Percentiles rank a stretch among this genome's conserved stretches.
Conservation (phyloP, 2,329 filamentous ascomycete genomes). For the Lasiodiplodia sp. region DNA sequence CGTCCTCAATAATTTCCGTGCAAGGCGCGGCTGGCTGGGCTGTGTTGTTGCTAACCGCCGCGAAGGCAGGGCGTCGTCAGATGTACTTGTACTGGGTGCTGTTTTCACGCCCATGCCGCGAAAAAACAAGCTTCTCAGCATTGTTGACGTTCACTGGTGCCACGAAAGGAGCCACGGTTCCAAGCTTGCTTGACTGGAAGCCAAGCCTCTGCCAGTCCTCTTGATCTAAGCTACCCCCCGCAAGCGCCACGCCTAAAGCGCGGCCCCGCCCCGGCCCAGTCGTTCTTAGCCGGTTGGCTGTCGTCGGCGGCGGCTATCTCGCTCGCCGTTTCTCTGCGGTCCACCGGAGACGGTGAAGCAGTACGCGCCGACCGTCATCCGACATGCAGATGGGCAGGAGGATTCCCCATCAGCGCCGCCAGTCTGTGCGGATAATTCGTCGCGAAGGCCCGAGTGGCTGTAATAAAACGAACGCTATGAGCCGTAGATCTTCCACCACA, state of each 20-base stretch:
- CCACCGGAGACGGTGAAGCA: not conserved
- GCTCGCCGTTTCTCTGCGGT: not conserved
- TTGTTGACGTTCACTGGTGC: conserved; percentile 14
- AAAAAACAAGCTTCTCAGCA: not conserved
- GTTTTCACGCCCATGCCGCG: not conserved
- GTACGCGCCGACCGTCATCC: not conserved
- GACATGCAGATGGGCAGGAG: conserved; percentile 25
- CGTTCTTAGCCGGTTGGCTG: not conserved
- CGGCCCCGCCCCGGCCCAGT: not conserved
- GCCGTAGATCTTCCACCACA: conserved; percentile 4
- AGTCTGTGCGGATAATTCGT: conserved; percentile 14
- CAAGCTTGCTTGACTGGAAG: conserved; percentile 1
- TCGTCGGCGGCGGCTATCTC: not conserved
- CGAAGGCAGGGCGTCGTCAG: not conserved
- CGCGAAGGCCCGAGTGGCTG: not conserved
- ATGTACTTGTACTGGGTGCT: not conserved
- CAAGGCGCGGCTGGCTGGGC: not conserved
- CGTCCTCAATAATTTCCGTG: conserved; percentile 9
- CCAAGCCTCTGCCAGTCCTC: not conserved
- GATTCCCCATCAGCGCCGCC: conserved; percentile 10
- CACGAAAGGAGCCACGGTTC: not conserved
- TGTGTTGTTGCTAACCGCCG: not conserved
- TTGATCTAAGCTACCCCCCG: not conserved
- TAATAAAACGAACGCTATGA: conserved; percentile 8
- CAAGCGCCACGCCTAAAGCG: conserved; percentile 2